A percentile compares a stretch with the other conserved stretches of the same genome.
These are phyloP conservation scores for Arthroderma sp. DNA, from an alignment of 2,329 filamentous ascomycete species.

Conservation along the genomic window DNA sequence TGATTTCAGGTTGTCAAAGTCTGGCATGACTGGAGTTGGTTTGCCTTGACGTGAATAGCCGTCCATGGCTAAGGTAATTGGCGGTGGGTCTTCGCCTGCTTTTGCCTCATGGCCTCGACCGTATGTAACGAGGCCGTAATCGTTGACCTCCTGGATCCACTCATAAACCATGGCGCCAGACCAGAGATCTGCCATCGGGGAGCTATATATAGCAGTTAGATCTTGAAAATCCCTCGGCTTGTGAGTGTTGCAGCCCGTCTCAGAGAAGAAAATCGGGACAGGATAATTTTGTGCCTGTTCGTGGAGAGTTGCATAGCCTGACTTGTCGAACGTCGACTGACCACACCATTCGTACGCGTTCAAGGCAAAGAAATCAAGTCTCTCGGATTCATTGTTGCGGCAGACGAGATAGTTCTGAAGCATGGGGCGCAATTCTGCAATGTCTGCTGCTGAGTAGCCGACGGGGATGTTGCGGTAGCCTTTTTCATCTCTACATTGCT, in stretches of 20 bases:
- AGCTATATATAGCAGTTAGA: constrained; percentile 62
- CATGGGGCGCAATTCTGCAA: constrained; percentile 53
- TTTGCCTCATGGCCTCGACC: constrained; percentile 42
- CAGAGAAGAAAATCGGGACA: constrained; percentile 81
- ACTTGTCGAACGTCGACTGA: constrained; percentile 38
- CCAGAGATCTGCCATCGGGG: constrained; percentile 55
- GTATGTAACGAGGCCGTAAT: constrained; percentile 72
- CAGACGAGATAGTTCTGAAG: constrained; percentile 66
- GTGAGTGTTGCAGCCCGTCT: constrained; percentile 63
- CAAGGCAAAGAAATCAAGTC: constrained; percentile 69
- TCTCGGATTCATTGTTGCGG: constrained; percentile 51
- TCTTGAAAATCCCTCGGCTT: constrained; percentile 39
- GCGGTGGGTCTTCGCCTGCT: constrained; percentile 19
- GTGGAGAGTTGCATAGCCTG: constrained; percentile 60
- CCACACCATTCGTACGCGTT: constrained; percentile 80
- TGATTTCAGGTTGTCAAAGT: constrained; percentile 63
- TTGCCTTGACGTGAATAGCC: constrained; percentile 59
- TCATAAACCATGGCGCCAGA: constrained; percentile 79
- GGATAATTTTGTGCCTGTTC: constrained; percentile 55
- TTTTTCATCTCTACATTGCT: constrained; percentile 63
- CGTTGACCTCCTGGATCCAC: constrained; percentile 74
- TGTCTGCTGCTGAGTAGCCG: constrained; percentile 79
- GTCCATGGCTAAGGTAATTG: constrained; percentile 45
- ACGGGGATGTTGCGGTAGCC: constrained; percentile 69
- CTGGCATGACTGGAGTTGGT: constrained; percentile 58